Percentiles rank a stretch among this genome's conserved stretches.
Conservation (phyloP, 2,329 filamentous ascomycete species). For the Cladosporium colombiae region DNA sequence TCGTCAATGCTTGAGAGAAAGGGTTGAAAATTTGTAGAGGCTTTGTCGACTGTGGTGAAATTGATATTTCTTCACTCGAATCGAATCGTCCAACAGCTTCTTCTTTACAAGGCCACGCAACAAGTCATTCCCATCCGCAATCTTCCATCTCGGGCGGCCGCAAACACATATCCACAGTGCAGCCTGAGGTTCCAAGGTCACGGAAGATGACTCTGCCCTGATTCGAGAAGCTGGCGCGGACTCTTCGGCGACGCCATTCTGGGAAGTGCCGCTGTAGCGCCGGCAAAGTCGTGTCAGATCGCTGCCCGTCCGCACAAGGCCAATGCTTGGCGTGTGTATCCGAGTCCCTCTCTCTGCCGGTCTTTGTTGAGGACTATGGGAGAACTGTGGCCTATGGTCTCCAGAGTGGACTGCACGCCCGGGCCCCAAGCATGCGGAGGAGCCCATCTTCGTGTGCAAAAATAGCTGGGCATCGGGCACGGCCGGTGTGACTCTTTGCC, state of each 20-base stretch:
- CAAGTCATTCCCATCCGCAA: conserved; percentile 19
- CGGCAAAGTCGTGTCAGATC: not conserved
- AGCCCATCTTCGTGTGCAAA: not conserved
- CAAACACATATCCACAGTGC: conserved; percentile 10
- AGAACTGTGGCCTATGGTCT: conserved; percentile 13
- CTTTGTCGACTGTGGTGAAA: not conserved
- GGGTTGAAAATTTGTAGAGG: not conserved
- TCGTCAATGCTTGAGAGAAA: not conserved
- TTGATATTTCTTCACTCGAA: too few species aligned
- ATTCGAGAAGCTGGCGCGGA: conserved; percentile 11
- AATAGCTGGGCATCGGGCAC: conserved; percentile 1
- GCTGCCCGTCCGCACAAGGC: not conserved
- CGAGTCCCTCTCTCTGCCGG: not conserved
- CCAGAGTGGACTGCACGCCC: not conserved
- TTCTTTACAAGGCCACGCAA: conserved; percentile 5
- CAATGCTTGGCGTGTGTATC: not conserved
- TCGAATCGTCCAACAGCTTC: not conserved
- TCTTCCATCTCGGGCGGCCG: conserved; percentile 12
- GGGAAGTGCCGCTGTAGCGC: conserved; percentile 2
- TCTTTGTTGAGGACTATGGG: not conserved
- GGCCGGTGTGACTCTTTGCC: conserved; percentile 1
- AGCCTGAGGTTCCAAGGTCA: conserved; percentile 10
- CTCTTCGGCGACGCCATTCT: conserved; percentile 8
- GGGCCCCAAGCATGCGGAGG: not conserved
- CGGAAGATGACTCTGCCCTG: conserved; percentile 16